Conservation (phyloP, 2,329 filamentous ascomycete genomes). For the Fusarium solani-melongenae region DNA sequence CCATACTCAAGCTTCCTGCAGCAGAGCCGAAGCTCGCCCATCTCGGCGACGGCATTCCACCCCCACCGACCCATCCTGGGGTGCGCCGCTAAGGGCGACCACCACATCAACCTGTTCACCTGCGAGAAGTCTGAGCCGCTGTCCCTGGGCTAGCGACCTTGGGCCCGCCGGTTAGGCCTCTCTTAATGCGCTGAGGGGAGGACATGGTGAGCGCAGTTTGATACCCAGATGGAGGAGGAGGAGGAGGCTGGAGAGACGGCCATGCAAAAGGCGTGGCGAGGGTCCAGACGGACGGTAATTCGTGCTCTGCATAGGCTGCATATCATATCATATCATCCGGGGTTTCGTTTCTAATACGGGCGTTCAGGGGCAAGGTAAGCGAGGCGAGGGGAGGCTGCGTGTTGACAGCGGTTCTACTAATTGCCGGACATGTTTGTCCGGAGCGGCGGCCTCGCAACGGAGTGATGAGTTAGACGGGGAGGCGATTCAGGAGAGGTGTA, state of each 20-base stretch:
- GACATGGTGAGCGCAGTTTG: slow-evolving; percentile 5
- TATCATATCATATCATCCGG: slow-evolving; percentile 41
- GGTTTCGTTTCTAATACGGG: slow-evolving; percentile 32
- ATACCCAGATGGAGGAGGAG: slow-evolving; percentile 5
- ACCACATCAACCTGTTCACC: slow-evolving; percentile 89
- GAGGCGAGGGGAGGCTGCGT: slow-evolving; percentile 28
- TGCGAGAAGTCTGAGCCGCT: slow-evolving; percentile 65
- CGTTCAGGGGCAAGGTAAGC: slow-evolving; percentile 38
- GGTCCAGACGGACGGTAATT: slow-evolving; percentile 27
- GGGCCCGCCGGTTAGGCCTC: slow-evolving; percentile 30
- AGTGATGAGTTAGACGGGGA: slow-evolving; percentile 24
- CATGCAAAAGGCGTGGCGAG: slow-evolving; percentile 11
- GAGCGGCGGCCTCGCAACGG: slow-evolving; percentile 7
- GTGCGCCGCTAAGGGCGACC: slow-evolving; percentile 85
- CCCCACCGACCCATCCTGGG: slow-evolving; percentile 93
- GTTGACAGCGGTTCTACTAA: slow-evolving; percentile 11
- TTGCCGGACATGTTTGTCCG: slow-evolving; percentile 20
- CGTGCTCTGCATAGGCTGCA: slow-evolving; percentile 36
- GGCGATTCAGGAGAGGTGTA: slow-evolving; percentile 18
- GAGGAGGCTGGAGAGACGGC: background rate
- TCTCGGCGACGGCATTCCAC: slow-evolving; percentile 92
- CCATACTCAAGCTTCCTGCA: slow-evolving; percentile 91
- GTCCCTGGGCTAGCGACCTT: slow-evolving; percentile 44
- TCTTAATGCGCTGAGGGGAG: slow-evolving; percentile 9
- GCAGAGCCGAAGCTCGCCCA: slow-evolving; percentile 82